Base-by-base conservation (phyloP, 2,329 filamentous ascomycete species). In the Aspergillus aculeatinus region DNA sequence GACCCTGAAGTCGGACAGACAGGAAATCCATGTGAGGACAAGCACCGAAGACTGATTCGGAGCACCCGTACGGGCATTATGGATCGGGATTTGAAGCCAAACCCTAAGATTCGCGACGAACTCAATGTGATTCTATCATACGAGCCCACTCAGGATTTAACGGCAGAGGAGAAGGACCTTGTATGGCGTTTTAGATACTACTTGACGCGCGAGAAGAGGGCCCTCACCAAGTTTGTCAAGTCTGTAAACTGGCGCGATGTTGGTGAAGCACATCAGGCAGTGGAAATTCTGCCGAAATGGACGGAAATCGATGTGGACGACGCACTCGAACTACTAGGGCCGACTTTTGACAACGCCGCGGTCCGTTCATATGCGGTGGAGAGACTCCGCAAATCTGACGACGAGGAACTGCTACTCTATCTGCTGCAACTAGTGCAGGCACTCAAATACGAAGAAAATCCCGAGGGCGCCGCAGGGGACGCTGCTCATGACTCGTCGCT, bases 111-210 rank as follows among this genome's bases (percentile, higher is more conserved):
- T 58, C 87, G 95, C 60, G 95, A 99, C 75, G 93, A 97, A 74
- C 81, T 99, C 33, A 96, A 98, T 71, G 82, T 86, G 49, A 93
- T 99, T 66, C 88, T 98, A 80, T 89, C 90, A 2, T 97, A 97
- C 70, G 92, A 94, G 6, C 95, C 95, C 3, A 96, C 94, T 0
- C 92, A 97, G 63, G 85, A 90, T 51, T 82, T 99, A 25, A 92
- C 87, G 1, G 86, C 92, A 0, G 93, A 97, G 73, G 95, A 99
- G 75, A 96, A 96, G 72, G 95, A 99, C 75, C 83, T 97, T 55
- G 87, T 99, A 21, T 99, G 96, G 96, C 95, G 96, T 69, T 99
- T 98, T 79, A 85, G 95, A 60, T 96, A 98, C 75, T 94, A 97
- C 74, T 78, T 99, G 23, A 95, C 93, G 1, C 85, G 92, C 59